Percentiles rank a stretch among this genome's conserved stretches.
phyloP scores from a whole-genome alignment of 768 basidiomycete species.

The Podaxis rugospora region DNA sequence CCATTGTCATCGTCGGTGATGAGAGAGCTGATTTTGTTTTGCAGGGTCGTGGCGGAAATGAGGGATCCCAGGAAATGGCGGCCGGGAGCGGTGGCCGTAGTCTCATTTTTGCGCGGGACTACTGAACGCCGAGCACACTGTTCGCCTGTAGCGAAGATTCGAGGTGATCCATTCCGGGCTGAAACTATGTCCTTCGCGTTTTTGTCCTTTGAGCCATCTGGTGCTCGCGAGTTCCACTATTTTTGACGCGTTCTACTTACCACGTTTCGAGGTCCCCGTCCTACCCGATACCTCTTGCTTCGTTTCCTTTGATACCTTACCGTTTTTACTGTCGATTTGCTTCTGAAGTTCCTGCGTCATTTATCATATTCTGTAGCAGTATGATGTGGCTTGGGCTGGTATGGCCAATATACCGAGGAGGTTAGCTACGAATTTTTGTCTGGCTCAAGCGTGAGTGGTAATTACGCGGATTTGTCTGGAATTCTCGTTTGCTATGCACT shows the following conservation, averaged over 20 bases:
- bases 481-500: no score
- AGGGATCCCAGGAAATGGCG: neutral
- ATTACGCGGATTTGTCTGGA: neutral
- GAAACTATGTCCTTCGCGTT: neutral
- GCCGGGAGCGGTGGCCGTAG: neutral
- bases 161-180: neutral
- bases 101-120: neutral
- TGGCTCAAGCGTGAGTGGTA: neutral
- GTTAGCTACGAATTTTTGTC: neutral
- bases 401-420: conserved; percentile 11
- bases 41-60: no score
- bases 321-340: neutral
- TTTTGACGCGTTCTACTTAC: neutral
- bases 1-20: neutral
- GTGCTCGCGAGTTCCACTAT: neutral
- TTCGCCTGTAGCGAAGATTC: neutral
- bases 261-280: neutral
- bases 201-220: no score
- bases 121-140: neutral
- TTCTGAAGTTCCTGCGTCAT: neutral
- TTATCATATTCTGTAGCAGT: neutral
- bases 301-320: neutral
- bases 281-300: neutral
- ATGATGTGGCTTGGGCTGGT: conserved; percentile 9
- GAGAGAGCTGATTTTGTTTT: neutral